Evolutionary conservation across 306 rosid genomes (phyloP).

Genomic region (Erythrophleum fordii): DNA sequence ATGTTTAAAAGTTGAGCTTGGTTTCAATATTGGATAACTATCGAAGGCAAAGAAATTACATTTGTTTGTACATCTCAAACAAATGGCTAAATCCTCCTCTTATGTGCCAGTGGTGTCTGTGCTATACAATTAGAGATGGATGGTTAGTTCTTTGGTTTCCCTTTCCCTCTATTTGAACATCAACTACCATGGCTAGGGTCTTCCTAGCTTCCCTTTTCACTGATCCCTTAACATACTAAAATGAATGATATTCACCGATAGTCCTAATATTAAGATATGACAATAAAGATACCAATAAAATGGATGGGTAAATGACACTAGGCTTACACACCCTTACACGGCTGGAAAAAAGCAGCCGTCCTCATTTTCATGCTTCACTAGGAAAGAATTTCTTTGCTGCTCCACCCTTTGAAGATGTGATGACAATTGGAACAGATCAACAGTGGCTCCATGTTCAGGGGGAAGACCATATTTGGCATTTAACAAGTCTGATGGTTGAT

Average conservation of each 20-base stretch:
- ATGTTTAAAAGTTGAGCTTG: not conserved
- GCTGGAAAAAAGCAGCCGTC: conserved; percentile 51
- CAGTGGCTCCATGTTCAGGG: conserved; percentile 53
- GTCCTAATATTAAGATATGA: conserved; percentile 9
- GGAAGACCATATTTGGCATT: conserved; percentile 42
- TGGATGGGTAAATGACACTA: conserved; percentile 38
- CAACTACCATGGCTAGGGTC: conserved; percentile 35
- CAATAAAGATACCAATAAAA: conserved; percentile 27
- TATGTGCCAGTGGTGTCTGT: conserved; percentile 27
- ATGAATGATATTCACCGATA: conserved; percentile 11
- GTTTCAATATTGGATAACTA: conserved; percentile 11
- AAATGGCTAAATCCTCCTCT: conserved; percentile 7
- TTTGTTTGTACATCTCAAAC: conserved; percentile 33
- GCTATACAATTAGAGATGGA: conserved; percentile 36
- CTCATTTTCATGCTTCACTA: conserved; percentile 64
- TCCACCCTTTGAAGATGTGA: conserved; percentile 85
- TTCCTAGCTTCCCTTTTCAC: conserved; percentile 33
- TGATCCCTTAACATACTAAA: conserved; percentile 7
- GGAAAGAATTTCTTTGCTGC: conserved; percentile 60
- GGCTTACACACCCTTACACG: conserved; percentile 42
- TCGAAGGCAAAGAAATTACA: conserved; percentile 13
- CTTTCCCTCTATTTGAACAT: conserved; percentile 34
- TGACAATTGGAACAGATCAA: conserved; percentile 73
- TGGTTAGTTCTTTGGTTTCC: conserved; percentile 21
- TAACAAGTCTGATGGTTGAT: conserved; percentile 35